phyloP scores from a whole-genome alignment of 306 rosid genomes.

The Vigna reflexopilosa region DNA sequence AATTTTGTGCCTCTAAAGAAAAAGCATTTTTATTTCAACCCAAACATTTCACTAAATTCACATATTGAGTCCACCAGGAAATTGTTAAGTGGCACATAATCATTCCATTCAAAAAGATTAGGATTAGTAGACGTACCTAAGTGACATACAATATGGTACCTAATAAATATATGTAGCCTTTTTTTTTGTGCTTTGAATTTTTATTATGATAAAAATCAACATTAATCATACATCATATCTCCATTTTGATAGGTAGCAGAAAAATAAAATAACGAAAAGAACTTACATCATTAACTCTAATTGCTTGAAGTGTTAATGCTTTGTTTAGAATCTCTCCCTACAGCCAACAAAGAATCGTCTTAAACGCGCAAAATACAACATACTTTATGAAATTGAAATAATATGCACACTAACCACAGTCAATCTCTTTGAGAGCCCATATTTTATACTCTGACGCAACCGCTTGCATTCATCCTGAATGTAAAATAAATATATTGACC shows the following conservation, averaged over 20 bases:
- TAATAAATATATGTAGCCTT: conserved; percentile 4
- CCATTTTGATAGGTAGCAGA: conserved; percentile 14
- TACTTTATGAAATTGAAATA: conserved; percentile 39
- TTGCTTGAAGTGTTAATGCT: conserved; percentile 75
- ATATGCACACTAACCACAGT: conserved; percentile 76
- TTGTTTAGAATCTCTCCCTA: conserved; percentile 83
- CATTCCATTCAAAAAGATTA: conserved; percentile 26
- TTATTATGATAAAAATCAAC: conserved; percentile 25
- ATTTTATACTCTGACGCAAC: conserved; percentile 74
- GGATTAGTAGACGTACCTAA: conserved; percentile 2
- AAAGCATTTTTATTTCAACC: conserved; percentile 26
- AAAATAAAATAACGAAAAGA: conserved; percentile 23
- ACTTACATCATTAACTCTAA: conserved; percentile 84
- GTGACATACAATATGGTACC: neutral
- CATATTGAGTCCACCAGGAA: conserved; percentile 14
- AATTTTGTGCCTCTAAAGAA: conserved; percentile 20
- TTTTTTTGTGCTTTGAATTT: conserved; percentile 33
- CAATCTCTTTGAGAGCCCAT: conserved; percentile 77
- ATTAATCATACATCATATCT: conserved; percentile 26
- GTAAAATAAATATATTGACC: conserved; percentile 46
- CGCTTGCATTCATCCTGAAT: conserved; percentile 89
- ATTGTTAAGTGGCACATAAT: conserved; percentile 17
- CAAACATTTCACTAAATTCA: conserved; percentile 11
- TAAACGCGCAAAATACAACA: conserved; percentile 39
- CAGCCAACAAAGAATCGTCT: conserved; percentile 46